phyloP scores from a whole-genome alignment of 805 yeast species.

The Sugiyamaella smithiae region DNA sequence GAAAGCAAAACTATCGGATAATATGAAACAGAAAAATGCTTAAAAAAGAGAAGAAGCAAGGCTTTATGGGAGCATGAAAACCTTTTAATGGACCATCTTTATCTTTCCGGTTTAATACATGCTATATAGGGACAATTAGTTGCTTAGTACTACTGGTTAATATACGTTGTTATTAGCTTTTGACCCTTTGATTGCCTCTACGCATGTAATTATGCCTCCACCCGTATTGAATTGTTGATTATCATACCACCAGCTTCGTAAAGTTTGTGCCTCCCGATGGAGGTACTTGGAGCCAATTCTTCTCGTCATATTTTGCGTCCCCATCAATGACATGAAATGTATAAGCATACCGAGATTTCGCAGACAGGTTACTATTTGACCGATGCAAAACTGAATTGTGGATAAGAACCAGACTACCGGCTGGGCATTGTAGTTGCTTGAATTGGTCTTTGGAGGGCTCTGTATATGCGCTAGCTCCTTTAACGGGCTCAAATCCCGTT shows the following conservation, averaged over 20 bases:
- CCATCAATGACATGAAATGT: conserved; percentile 82
- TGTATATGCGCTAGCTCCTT: conserved; percentile 31
- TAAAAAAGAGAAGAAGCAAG: too few species aligned
- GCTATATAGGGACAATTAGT: too few species aligned
- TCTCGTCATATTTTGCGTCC: conserved; percentile 51
- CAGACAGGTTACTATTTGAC: conserved; percentile 57
- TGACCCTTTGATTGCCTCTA: too few species aligned
- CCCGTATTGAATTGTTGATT: too few species aligned
- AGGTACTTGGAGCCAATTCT: conserved; percentile 80
- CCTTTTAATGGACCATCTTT: too few species aligned
- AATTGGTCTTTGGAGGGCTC: conserved; percentile 44
- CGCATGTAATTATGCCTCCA: too few species aligned
- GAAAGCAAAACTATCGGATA: not conserved
- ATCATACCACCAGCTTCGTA: conserved; percentile 43
- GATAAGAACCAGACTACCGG: conserved; percentile 69
- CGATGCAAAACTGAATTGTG: conserved; percentile 71
- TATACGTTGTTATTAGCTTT: too few species aligned
- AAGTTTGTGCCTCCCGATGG: conserved; percentile 63
- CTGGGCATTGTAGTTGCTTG: conserved; percentile 56
- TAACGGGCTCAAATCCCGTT: conserved; percentile 49
- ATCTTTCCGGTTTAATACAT: too few species aligned
- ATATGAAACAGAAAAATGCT: too few species aligned
- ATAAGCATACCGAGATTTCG: conserved; percentile 65
- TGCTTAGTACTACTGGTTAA: too few species aligned
- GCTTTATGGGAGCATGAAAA: too few species aligned